Evolutionary conservation across 805 yeast species (phyloP), one percentile per base, ranked within the genome.

Genomic region (Saturnispora sekii): DNA sequence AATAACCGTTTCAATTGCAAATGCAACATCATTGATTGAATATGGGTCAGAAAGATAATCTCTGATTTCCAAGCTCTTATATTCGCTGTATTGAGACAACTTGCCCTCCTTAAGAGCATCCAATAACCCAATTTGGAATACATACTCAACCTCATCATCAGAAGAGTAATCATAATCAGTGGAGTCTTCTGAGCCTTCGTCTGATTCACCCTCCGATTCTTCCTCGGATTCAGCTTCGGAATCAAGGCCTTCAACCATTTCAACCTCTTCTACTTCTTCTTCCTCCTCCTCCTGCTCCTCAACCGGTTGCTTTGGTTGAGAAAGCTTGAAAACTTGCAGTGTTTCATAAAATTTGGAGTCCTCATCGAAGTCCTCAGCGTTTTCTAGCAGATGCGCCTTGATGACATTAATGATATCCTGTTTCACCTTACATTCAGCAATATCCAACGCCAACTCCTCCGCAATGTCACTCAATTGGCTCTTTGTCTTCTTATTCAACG

Each of bases 271-370:
- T 2, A 18, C 48, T 11, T 48, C 48, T 15, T 46, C 52, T 9
- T 38, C 50, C 6, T 35, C 47, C n/a, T 40, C 95, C 62, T 93
- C 77, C 58, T 81, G 85, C 45, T 74, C 70, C 42, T 86, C 86
- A 16, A 78, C 71, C 48, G 83, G 85, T 58, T 11, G 11, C 35
- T 31, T 35, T 11, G 18, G 35, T 5, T 15, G 35, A 9, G 29
- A 11, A 17, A 32, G 31, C 15, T 43, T 47, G 3, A 49, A 44
- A 16, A 50, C 46, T 14, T 46, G 48, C 8, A 58, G 62, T n/a
- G 50, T 47, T 14, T 57, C 59, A 44, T 58, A 58, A 38, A 54
- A 62, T 41, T 58, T 56, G 21, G 59, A 54, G 43, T 44, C 49
- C 31, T 54, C 50, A 18, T 51, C 53, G 36, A 52, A 55, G 33